Evolutionary conservation across 1,284 basidiomycete genomes (phyloP), one percentile per base, ranked within the genome.

Genomic region (Malassezia globosa): DNA sequence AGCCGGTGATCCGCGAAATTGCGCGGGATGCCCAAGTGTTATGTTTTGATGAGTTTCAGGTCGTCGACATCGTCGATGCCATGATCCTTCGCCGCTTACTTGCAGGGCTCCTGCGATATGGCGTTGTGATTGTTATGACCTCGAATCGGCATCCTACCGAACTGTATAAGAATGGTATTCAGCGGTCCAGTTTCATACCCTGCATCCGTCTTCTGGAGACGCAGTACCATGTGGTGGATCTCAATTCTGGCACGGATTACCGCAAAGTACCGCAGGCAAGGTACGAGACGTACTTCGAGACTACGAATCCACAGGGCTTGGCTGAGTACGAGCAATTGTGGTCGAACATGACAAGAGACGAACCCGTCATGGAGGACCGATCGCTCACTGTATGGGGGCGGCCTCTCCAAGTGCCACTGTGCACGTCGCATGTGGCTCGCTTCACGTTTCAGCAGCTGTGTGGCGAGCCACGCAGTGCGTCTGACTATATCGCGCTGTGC

Each of bases 21-120:
- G 90, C 92, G 4, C 79, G 78, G 34, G 83, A 60, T 31, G 46
- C 55, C 29, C 42, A 58, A 27, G 81, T 99, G 2, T 75, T 99
- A 31, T 96, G 92, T 70, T 95, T 99, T 69, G 92, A 97, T 70
- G 94, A 99, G 75, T 97, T 97, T 68, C 92, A 97, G 79, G 87
- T 97, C 8, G 95, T 90, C 11, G 92, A 97, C 73, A 97, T 97
- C 60, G 92, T 87, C 16, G 90, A 96, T 63, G 94, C 94, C 10
- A 97, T 99, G 94, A 89, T 99, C 54, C 77, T 99, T 25, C 78
- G 92, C 23, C 80, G 87, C 42, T 75, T 99, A 18, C 76, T 99
- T 36, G 90, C 96, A 72, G 78, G 79, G 22, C 75, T 97, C 60
- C 76, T 89, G 44, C 82, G 82, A 40, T 82, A 84, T 60, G 94